phyloP scores from a whole-genome alignment of 805 yeast species.

The Pichia cephalocereana region DNA sequence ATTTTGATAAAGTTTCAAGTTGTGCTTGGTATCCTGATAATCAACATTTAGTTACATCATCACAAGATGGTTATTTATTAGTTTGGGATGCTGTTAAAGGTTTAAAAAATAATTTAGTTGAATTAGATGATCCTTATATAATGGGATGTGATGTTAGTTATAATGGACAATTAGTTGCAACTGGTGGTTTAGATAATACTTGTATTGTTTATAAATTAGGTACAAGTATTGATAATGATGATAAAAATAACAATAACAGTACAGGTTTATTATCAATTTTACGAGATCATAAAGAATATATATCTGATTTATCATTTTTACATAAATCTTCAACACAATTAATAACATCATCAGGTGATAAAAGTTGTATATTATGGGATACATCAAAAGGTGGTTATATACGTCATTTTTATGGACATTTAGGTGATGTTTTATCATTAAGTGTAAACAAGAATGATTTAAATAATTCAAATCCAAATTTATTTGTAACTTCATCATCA shows the following conservation, averaged over 20 bases:
- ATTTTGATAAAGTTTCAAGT: conserved; percentile 62
- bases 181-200: conserved; percentile 76
- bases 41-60: conserved; percentile 54
- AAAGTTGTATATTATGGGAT: conserved; percentile 77
- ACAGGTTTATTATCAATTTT: conserved; percentile 39
- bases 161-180: conserved; percentile 55
- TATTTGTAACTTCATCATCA: conserved; percentile 56
- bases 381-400: conserved; percentile 45
- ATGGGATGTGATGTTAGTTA: conserved; percentile 68
- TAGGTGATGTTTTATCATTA: conserved; percentile 60
- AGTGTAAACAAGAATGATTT: conserved; percentile 19
- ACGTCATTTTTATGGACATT: conserved; percentile 52
- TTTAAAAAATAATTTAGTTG: conserved; percentile 58
- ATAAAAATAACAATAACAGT: neutral
- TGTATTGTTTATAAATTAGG: conserved; percentile 56
- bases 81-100: conserved; percentile 78
- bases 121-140: conserved; percentile 72
- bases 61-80: conserved; percentile 80
- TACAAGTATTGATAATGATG: conserved; percentile 5
- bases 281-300: conserved; percentile 77
- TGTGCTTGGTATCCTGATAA: conserved; percentile 64
- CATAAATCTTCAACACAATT: conserved; percentile 36
- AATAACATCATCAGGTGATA: conserved; percentile 74
- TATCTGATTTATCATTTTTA: conserved; percentile 66
- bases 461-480: conserved; percentile 11